Evolutionary conservation across 1,284 basidiomycete genomes (phyloP), one percentile per base, ranked within the genome.

Genomic region (Sporisorium iseilematis-ciliati): DNA sequence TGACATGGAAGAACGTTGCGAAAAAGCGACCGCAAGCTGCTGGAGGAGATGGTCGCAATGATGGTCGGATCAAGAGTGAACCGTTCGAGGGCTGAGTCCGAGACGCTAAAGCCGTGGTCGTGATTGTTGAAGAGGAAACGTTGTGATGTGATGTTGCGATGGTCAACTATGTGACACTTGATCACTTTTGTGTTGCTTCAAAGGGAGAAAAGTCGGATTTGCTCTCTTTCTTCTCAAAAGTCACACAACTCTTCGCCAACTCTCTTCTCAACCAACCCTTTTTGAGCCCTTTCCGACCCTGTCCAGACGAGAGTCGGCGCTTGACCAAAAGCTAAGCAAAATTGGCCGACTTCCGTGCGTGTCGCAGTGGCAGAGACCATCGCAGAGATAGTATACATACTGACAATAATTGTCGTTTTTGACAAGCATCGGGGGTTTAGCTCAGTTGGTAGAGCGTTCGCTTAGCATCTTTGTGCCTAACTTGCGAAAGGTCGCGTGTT

Each of bases 371-470:
- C n/a, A n/a, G n/a, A n/a, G n/a, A n/a, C n/a, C n/a, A n/a, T n/a
- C n/a, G n/a, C n/a, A n/a, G n/a, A n/a, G n/a, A n/a, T n/a, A n/a
- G n/a, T n/a, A n/a, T n/a, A n/a, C n/a, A n/a, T n/a, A n/a, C n/a
- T 29, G 29, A 8, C 52, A 20, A 20, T 8, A n/a, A 20, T 12
- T 3, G 20, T 16, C 12, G 2, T 46, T 2, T 1, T 16, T 2
- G 6, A 42, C 41, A 42, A 10, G 41, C 18, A 20, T 20, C 20
- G 72, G 73, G 73, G 73, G 58, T 70, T 75, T 75, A 75, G 73
- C 73, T 75, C 73, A 75, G 73, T 75, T 70, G 73, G 73, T 75
- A 75, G 73, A 75, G 73, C 73, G 67, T 71, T 75, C 73, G 73
- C 73, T 71, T 75, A 70, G 72, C 72, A 75, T 61, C 38, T 35